Percentiles rank a stretch among this genome's conserved stretches.
These are phyloP conservation scores for Blepharisma stoltei DNA, from an alignment of 73 alveolate species.

Conservation along the genomic window DNA sequence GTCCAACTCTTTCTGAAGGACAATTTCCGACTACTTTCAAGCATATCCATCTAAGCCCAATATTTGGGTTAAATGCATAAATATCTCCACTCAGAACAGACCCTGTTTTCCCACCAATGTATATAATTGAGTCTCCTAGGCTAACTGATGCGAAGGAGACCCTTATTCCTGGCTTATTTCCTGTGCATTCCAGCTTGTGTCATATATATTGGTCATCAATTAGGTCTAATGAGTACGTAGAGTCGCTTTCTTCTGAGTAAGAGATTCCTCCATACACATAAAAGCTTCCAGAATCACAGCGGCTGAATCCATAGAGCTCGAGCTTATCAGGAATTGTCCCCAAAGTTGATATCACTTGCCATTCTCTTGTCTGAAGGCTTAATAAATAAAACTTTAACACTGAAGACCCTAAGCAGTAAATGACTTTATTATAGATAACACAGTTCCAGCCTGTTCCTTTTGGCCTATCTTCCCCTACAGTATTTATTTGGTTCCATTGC, in stretches of 20 bases:
- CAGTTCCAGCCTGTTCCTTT: conserved; percentile 14
- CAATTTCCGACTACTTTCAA: not conserved
- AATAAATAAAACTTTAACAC: not conserved
- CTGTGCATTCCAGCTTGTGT: conserved; percentile 18
- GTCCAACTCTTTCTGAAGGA: conserved; percentile 9
- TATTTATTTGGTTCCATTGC: not conserved
- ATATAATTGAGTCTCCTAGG: not conserved
- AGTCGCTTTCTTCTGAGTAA: not conserved
- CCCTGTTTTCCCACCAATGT: not conserved
- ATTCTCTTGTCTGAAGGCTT: not conserved
- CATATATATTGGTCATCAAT: conserved; percentile 15
- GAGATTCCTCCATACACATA: conserved; percentile 10
- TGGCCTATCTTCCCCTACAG: not conserved
- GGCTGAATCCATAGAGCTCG: not conserved
- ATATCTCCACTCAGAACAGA: not conserved
- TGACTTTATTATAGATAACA: not conserved
- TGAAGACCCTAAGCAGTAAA: not conserved
- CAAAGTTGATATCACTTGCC: not conserved
- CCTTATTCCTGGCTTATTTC: not conserved
- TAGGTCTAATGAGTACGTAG: not conserved
- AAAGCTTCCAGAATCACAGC: not conserved
- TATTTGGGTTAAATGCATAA: conserved; percentile 16
- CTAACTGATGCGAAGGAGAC: not conserved
- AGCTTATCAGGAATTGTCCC: conserved; percentile 12
- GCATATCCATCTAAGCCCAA: conserved; percentile 26